These are phyloP conservation scores for Meyerozyma elateridarum DNA, from an alignment of 1,139 yeast species.

Conservation along the genomic window DNA sequence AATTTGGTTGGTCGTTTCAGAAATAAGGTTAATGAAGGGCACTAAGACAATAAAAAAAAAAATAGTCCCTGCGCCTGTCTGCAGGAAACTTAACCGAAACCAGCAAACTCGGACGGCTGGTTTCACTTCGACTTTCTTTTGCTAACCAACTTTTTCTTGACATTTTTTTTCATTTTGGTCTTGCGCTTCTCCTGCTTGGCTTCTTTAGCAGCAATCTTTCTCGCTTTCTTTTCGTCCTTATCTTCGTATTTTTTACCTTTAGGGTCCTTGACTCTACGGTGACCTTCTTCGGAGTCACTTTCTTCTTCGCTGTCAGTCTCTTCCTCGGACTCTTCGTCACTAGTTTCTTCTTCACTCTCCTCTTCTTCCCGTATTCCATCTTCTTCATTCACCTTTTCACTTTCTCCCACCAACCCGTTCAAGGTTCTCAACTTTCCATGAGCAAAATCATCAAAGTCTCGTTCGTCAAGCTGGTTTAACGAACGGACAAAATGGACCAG, in stretches of 20 bases:
- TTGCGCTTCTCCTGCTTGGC: constrained; percentile 85
- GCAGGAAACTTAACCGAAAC: constrained; percentile 1
- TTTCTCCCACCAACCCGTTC: constrained; percentile 49
- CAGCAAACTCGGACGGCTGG: background rate
- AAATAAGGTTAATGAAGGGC: constrained; percentile 1
- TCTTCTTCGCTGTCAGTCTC: constrained; percentile 14
- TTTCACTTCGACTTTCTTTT: constrained; percentile 37
- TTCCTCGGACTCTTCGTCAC: constrained; percentile 18
- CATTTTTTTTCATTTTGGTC: constrained; percentile 85
- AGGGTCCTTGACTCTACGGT: constrained; percentile 27
- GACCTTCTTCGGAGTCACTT: constrained; percentile 38
- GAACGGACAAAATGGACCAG: constrained; percentile 79
- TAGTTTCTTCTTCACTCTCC: constrained; percentile 15
- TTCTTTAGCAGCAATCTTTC: constrained; percentile 80
- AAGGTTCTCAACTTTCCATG: constrained; percentile 80
- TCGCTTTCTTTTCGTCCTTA: constrained; percentile 74
- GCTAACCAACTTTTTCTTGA: constrained; percentile 73
- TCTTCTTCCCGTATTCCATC: constrained; percentile 15
- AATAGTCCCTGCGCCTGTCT: no score
- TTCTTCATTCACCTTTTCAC: constrained; percentile 17
- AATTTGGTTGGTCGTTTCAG: constrained; percentile 1
- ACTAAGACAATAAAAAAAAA: no score
- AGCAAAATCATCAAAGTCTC: constrained; percentile 79
- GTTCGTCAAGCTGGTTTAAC: constrained; percentile 70
- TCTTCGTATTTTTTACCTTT: constrained; percentile 80